Evolutionary conservation across 2,329 filamentous ascomycete genomes (phyloP).

Genomic region (Phaeoacremonium minimum): DNA sequence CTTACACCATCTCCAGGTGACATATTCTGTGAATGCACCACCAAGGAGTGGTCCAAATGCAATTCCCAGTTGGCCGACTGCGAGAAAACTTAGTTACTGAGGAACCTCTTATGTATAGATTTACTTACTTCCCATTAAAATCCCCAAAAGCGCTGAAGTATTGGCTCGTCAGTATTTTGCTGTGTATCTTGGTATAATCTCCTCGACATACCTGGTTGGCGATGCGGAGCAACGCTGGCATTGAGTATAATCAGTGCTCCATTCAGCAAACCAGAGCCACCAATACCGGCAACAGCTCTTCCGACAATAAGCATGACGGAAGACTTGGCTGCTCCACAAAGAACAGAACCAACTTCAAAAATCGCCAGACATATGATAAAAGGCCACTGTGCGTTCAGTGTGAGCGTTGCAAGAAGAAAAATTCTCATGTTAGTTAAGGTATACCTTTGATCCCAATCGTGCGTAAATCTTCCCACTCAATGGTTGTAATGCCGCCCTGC

Average conservation of each 20-base stretch:
- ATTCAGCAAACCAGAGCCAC: slow-evolving; percentile 2
- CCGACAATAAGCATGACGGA: slow-evolving; percentile 3
- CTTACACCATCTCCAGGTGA: slow-evolving; percentile 37
- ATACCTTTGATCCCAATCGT: neutral
- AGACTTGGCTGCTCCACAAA: slow-evolving; percentile 1
- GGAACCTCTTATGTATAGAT: too few relatives aligned
- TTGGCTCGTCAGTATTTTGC: slow-evolving; percentile 10
- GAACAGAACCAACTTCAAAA: slow-evolving; percentile 3
- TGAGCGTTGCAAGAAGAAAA: neutral
- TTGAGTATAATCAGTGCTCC: neutral
- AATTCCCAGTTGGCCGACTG: slow-evolving; percentile 31
- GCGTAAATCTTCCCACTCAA: slow-evolving; percentile 3
- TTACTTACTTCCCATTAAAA: slow-evolving; percentile 13
- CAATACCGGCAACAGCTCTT: slow-evolving; percentile 2
- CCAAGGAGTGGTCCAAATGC: slow-evolving; percentile 39
- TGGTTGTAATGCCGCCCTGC: slow-evolving; percentile 3
- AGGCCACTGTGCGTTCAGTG: neutral
- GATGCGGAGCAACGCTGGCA: neutral
- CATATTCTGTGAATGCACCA: slow-evolving; percentile 28
- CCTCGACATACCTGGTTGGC: slow-evolving; percentile 4
- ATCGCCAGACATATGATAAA: slow-evolving; percentile 1
- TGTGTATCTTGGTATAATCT: neutral
- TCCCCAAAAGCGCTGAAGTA: slow-evolving; percentile 10
- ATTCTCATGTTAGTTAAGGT: too few relatives aligned
- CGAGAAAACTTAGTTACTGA: too few relatives aligned